Conservation (phyloP, 2,329 filamentous ascomycete genomes). For the Xylaria sp. region DNA sequence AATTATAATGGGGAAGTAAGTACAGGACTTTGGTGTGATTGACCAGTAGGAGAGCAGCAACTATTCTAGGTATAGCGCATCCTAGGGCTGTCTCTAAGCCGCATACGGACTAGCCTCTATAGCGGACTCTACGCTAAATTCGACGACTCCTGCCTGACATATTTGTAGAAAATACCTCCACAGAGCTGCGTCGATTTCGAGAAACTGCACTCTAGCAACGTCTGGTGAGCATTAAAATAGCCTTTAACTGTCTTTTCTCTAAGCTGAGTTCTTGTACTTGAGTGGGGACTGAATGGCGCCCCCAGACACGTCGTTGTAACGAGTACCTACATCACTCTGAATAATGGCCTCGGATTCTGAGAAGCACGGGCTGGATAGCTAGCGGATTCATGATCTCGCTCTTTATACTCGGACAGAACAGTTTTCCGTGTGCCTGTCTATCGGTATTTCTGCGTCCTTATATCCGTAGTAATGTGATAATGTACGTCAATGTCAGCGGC, state of each 20-base stretch:
- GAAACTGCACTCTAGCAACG: neutral
- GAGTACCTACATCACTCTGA: neutral
- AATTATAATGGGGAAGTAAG: neutral
- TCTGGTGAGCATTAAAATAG: neutral
- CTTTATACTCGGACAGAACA: neutral
- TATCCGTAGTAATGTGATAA: slow-evolving; percentile 10
- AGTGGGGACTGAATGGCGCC: neutral
- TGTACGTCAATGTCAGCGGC: too few relatives aligned
- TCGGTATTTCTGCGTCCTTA: slow-evolving; percentile 8
- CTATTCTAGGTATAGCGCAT: slow-evolving; percentile 25
- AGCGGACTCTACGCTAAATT: neutral
- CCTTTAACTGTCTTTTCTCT: neutral
- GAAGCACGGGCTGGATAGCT: neutral
- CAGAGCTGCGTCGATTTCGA: neutral
- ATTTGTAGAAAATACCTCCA: slow-evolving; percentile 19
- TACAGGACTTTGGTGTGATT: neutral
- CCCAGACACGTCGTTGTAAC: neutral
- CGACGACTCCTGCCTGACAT: neutral
- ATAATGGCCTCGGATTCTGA: neutral
- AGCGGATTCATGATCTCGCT: neutral
- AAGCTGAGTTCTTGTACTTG: neutral
- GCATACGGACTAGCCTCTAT: neutral
- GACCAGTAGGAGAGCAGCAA: slow-evolving; percentile 35
- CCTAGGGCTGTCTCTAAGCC: neutral
- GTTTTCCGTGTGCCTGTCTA: neutral